phyloP scores from a whole-genome alignment of 164 flowering plant species.

The Dillenia turbinata region DNA sequence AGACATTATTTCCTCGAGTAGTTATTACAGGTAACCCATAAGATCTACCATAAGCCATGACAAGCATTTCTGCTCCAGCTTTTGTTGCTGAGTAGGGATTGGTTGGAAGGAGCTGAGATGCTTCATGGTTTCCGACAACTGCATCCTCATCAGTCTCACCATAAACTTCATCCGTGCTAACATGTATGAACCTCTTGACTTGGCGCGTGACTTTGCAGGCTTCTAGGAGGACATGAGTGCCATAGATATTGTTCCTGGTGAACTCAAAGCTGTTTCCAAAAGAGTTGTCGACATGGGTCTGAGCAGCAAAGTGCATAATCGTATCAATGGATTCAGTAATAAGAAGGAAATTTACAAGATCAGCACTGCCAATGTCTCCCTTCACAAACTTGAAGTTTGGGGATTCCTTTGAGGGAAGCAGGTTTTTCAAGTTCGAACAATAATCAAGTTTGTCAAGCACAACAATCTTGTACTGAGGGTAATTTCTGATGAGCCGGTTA shows the following conservation, averaged over 20 bases:
- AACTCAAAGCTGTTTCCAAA: constrained; percentile 85
- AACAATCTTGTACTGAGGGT: constrained; percentile 75
- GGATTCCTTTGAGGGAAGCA: constrained; percentile 52
- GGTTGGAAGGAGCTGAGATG: constrained; percentile 75
- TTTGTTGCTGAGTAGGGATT: constrained; percentile 82
- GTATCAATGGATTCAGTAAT: constrained; percentile 73
- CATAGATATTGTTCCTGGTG: constrained; percentile 76
- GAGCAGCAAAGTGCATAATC: constrained; percentile 84
- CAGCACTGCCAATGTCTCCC: constrained; percentile 77
- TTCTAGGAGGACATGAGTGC: constrained; percentile 76
- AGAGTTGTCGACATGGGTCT: constrained; percentile 79
- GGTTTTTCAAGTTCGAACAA: constrained; percentile 66
- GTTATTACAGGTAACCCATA: constrained; percentile 79
- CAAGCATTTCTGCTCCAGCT: constrained; percentile 87
- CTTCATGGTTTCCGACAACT: constrained; percentile 74
- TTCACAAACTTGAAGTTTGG: constrained; percentile 79
- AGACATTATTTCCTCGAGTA: constrained; percentile 76
- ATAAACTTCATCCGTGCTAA: constrained; percentile 79
- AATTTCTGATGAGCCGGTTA: constrained; percentile 52
- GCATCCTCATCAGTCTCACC: constrained; percentile 85
- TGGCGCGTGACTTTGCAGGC: constrained; percentile 83
- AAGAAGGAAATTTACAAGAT: constrained; percentile 73
- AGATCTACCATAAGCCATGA: constrained; percentile 79
- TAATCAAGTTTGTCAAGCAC: constrained; percentile 82
- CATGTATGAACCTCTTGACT: constrained; percentile 73